These are phyloP conservation scores for Westerdykella ornata DNA, from an alignment of 2,329 filamentous ascomycete genomes.

Conservation along the genomic window DNA sequence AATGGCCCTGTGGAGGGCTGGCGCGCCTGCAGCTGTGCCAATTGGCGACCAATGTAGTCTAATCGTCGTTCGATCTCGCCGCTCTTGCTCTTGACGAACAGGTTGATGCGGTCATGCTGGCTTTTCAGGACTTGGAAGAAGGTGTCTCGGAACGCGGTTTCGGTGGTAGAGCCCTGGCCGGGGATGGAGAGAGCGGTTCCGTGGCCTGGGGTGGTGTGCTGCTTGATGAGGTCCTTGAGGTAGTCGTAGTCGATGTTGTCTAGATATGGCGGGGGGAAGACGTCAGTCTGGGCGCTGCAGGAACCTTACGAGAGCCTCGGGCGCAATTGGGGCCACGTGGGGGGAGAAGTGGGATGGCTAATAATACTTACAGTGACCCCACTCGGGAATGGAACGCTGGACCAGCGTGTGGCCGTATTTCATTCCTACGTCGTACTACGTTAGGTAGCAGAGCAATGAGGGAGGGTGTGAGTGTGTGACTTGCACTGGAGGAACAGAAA, in stretches of 20 bases:
- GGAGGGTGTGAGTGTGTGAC: no score
- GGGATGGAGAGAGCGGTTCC: slow-evolving; percentile 68
- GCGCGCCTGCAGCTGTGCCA: slow-evolving; percentile 28
- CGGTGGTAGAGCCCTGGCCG: slow-evolving; percentile 52
- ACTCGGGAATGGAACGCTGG: slow-evolving; percentile 71
- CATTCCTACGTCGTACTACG: slow-evolving; percentile 43
- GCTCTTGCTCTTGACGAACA: slow-evolving; percentile 74
- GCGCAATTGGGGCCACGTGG: neutral
- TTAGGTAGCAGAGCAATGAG: no score
- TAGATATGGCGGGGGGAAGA: slow-evolving; percentile 30
- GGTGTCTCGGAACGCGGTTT: slow-evolving; percentile 61
- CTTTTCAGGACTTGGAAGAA: slow-evolving; percentile 64
- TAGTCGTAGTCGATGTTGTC: slow-evolving; percentile 88
- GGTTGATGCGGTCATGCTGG: slow-evolving; percentile 69
- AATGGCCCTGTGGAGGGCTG: slow-evolving; percentile 19
- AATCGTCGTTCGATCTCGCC: slow-evolving; percentile 68
- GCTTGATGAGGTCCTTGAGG: slow-evolving; percentile 77
- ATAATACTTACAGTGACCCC: slow-evolving; percentile 59
- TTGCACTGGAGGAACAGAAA: no score
- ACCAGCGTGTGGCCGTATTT: slow-evolving; percentile 72
- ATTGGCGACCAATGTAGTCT: slow-evolving; percentile 37
- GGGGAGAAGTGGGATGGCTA: slow-evolving; percentile 1
- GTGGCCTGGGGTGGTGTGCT: slow-evolving; percentile 65
- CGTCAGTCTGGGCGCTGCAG: slow-evolving; percentile 11
- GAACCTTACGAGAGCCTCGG: neutral